Percentiles rank a stretch among this genome's conserved stretches.
Conservation (phyloP, 1,284 basidiomycete genomes). For the Cryptococcus sp. region DNA sequence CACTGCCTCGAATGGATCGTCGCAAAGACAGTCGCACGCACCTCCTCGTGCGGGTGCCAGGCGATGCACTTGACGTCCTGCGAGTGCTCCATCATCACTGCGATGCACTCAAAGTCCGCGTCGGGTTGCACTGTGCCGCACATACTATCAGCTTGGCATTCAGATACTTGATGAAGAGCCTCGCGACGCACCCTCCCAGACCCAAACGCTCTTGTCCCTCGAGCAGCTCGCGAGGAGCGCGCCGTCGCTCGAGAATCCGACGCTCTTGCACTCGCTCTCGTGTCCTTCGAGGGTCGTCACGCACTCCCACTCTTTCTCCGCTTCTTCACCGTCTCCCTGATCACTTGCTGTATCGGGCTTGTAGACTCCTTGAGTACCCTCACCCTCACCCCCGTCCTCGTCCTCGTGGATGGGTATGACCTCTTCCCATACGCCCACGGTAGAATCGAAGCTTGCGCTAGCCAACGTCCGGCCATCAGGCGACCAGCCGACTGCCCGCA, state of each 20-base stretch:
- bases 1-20: background rate
- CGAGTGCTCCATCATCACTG: slow-evolving; percentile 94
- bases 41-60: slow-evolving; percentile 96
- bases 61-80: slow-evolving; percentile 95
- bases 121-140: slow-evolving; percentile 72
- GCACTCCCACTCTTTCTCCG: slow-evolving; percentile 55
- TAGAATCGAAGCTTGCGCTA: slow-evolving; percentile 92
- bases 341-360: slow-evolving; percentile 43
- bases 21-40: slow-evolving; percentile 46
- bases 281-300: slow-evolving; percentile 88
- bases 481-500: slow-evolving; percentile 87
- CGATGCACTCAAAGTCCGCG: slow-evolving; percentile 92
- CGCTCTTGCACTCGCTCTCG: slow-evolving; percentile 95
- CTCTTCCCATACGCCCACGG: slow-evolving; percentile 88
- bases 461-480: slow-evolving; percentile 87
- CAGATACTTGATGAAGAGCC: background rate
- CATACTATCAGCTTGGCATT: slow-evolving; percentile 3
- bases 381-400: slow-evolving; percentile 39
- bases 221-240: slow-evolving; percentile 87
- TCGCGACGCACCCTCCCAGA: slow-evolving; percentile 82
- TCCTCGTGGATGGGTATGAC: slow-evolving; percentile 49
- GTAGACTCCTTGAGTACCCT: slow-evolving; percentile 44
- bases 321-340: slow-evolving; percentile 42
- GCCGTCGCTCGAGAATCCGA: slow-evolving; percentile 79
- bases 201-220: slow-evolving; percentile 96